A percentile compares a stretch with the other conserved stretches of the same genome.
phyloP scores from a whole-genome alignment of 2,329 filamentous ascomycete genomes.

The Epicoccum sorghinum region DNA sequence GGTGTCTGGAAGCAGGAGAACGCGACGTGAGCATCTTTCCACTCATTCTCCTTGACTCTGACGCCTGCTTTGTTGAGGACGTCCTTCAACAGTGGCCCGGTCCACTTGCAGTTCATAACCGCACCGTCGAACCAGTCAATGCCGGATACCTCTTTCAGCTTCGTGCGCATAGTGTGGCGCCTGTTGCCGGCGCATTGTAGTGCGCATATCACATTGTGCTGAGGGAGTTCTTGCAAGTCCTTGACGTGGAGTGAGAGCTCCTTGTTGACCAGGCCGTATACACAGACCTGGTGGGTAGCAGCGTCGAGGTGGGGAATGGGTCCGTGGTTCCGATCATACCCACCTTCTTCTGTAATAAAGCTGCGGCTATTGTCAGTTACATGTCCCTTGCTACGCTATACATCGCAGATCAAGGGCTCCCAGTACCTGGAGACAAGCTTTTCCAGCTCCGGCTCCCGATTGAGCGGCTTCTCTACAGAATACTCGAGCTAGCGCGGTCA shows the following conservation, averaged over 20 bases:
- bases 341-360: conserved; percentile 57
- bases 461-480: conserved; percentile 54
- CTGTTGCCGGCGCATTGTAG: conserved; percentile 67
- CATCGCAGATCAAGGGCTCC: too few relatives aligned
- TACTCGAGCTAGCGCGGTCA: conserved; percentile 46
- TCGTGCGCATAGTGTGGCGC: conserved; percentile 65
- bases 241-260: conserved; percentile 54
- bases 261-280: conserved; percentile 58
- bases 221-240: conserved; percentile 57
- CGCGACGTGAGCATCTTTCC: conserved; percentile 56
- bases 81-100: conserved; percentile 57
- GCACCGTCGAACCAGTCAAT: conserved; percentile 67
- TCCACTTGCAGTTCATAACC: conserved; percentile 66
- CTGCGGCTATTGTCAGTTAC: conserved; percentile 24
- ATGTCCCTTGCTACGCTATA: background rate
- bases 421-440: conserved; percentile 53
- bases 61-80: conserved; percentile 57
- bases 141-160: conserved; percentile 63
- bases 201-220: conserved; percentile 62
- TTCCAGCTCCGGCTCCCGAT: conserved; percentile 54
- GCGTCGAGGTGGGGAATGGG: conserved; percentile 57
- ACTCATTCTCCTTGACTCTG: conserved; percentile 36
- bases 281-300: conserved; percentile 50
- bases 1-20: conserved; percentile 61
- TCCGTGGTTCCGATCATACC: conserved; percentile 65